Conservation (phyloP, 345 rosid species). For the Euclidium syriacum region DNA sequence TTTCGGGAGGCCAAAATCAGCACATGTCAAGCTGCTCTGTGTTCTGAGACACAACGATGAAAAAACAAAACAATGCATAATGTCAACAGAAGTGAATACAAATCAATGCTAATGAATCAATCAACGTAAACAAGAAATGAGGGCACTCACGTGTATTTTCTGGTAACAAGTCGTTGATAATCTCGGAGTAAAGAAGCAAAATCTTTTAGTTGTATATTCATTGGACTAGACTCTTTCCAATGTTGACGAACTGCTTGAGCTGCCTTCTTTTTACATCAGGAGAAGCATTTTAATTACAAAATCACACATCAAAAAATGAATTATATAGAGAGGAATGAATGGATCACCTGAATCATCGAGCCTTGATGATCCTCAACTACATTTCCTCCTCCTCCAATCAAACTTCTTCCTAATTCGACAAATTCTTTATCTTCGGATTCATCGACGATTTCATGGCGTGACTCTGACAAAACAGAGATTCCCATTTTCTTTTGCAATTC, state of each 20-base stretch:
- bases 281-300: constrained; percentile 12
- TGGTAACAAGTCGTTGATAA: constrained; percentile 66
- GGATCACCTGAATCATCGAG: constrained; percentile 31
- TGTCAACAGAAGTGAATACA: not conserved
- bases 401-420: constrained; percentile 55
- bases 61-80: too few relatives aligned
- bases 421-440: constrained; percentile 75
- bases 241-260: constrained; percentile 65
- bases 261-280: constrained; percentile 40
- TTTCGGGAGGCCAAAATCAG: constrained; percentile 36
- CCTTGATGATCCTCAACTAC: constrained; percentile 44
- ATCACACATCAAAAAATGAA: constrained; percentile 10
- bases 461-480: constrained; percentile 43
- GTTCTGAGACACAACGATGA: constrained; percentile 38
- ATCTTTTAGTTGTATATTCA: constrained; percentile 59
- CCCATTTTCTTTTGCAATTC: constrained; percentile 64
- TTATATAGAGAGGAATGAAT: not conserved
- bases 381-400: constrained; percentile 47
- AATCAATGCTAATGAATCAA: not conserved
- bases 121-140: not conserved
- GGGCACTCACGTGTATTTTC: constrained; percentile 50
- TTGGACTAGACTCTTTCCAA: constrained; percentile 61
- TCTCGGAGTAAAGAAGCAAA: constrained; percentile 84
- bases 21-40: constrained; percentile 33
- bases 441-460: constrained; percentile 46